These are phyloP conservation scores for Ruellia speciosa DNA, from an alignment of 305 asterid genomes.

Conservation along the genomic window DNA sequence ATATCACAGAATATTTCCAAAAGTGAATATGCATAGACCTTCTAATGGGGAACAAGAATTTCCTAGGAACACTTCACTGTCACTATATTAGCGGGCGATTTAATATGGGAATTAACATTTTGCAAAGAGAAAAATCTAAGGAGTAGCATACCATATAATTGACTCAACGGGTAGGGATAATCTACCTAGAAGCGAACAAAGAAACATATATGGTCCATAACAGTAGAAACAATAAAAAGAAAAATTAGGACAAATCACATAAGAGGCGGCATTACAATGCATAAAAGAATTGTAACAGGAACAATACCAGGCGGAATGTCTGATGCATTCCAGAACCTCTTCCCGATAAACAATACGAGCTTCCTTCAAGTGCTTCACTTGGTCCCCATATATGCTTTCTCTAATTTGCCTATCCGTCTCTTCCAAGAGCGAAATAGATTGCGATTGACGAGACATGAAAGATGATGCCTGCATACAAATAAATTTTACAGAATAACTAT, in stretches of 20 bases:
- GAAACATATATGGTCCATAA: not conserved
- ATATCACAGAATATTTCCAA: constrained; percentile 3
- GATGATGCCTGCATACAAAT: constrained; percentile 57
- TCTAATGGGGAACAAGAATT: constrained; percentile 4
- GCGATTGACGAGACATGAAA: constrained; percentile 78
- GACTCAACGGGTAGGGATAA: not conserved
- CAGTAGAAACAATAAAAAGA: constrained; percentile 3
- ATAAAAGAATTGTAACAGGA: constrained; percentile 7
- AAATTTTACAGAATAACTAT: constrained; percentile 10
- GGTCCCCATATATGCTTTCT: constrained; percentile 58
- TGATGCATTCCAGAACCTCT: constrained; percentile 84
- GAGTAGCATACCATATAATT: constrained; percentile 5
- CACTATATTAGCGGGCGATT: not conserved
- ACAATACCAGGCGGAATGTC: constrained; percentile 89
- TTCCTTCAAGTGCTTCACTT: constrained; percentile 79
- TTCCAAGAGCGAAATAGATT: constrained; percentile 62
- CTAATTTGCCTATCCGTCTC: constrained; percentile 84
- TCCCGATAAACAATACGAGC: constrained; percentile 71
- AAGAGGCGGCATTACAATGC: not conserved
- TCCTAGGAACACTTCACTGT: not conserved
- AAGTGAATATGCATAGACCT: not conserved
- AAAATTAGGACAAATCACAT: constrained; percentile 3
- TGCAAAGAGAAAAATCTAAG: not conserved
- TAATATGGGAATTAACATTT: not conserved
- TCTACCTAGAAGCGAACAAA: constrained; percentile 7